Percentiles rank a stretch among this genome's conserved stretches.
phyloP scores from a whole-genome alignment of 225 moss, liverwort and hornwort genomes.

The Antitrichia curtipendula region DNA sequence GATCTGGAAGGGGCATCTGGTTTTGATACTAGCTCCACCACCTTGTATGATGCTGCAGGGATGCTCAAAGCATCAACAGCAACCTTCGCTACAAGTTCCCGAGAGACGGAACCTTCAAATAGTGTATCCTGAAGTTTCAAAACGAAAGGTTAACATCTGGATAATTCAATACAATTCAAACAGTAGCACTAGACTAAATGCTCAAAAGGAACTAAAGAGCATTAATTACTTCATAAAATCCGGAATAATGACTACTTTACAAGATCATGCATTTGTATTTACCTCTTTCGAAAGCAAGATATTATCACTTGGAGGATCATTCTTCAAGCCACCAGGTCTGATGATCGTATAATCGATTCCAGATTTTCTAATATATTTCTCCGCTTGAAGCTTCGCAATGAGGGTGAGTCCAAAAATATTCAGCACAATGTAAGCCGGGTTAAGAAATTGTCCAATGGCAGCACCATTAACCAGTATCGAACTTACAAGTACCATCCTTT shows the following conservation, averaged over 20 bases:
- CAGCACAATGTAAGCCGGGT: slow-evolving; percentile 68
- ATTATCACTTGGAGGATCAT: slow-evolving; percentile 63
- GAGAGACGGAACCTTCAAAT: slow-evolving; percentile 58
- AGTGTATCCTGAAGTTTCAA: slow-evolving; percentile 40
- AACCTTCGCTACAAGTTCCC: slow-evolving; percentile 70
- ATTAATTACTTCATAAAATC: background rate
- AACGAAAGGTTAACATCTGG: background rate
- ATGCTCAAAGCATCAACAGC: slow-evolving; percentile 57
- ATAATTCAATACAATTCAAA: background rate
- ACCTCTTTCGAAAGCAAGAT: slow-evolving; percentile 51
- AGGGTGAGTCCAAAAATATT: slow-evolving; percentile 75
- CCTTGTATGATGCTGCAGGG: slow-evolving; percentile 68
- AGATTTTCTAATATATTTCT: slow-evolving; percentile 64
- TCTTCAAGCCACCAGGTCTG: slow-evolving; percentile 81
- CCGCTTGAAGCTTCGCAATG: slow-evolving; percentile 74
- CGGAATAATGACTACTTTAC: background rate
- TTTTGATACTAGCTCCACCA: slow-evolving; percentile 50
- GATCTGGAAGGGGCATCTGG: slow-evolving; percentile 38
- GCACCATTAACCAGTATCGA: slow-evolving; percentile 67
- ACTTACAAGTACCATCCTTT: slow-evolving; percentile 61
- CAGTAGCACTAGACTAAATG: background rate
- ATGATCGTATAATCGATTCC: slow-evolving; percentile 82
- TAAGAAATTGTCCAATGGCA: slow-evolving; percentile 62
- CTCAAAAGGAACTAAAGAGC: background rate
- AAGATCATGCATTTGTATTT: background rate